Base-by-base conservation (phyloP, 2,329 filamentous ascomycete genomes). In the Stagonosporopsis rhizophila region DNA sequence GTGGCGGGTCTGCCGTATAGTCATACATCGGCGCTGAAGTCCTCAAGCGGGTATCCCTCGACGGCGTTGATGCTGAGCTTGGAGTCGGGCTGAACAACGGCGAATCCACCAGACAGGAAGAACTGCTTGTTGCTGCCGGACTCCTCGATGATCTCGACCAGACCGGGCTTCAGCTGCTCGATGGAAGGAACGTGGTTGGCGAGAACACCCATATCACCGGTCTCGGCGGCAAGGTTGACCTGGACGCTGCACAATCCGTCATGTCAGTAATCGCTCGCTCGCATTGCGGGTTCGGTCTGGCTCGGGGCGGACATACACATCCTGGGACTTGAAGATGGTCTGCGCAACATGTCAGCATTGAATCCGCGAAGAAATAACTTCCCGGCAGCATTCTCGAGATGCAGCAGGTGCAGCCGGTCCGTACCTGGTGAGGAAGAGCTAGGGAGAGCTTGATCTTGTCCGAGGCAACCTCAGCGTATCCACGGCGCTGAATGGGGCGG, bases 141-240 rank as follows among this genome's bases (percentile, higher is more conserved):
- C 86, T 99, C 95, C 85, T 98, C 94, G 69, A 98, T 87, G 76
- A 99, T 85, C 85, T 98, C 94, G 69, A 99, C 86, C 69, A 98
- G 82, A 75, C 95, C 95, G 60, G 95, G 93, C 87, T 96, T 96
- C 80, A 99, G 86, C 85, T 99, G 95, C 86, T 99, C 95, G 77
- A 99, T 98, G 61, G 93, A 92, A 66, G 95, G 93, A 74, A 99
- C 95, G 87, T 99, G 95, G 86, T 95, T 96, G 79, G 95, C 95
- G 77, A 99, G 90, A 73, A 99, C 89, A 90, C 95, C 95, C 95
- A 99, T 99, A 74, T 98, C 95, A 79, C 95, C 95, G 62, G 93
- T 96, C 80, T 96, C 95, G 76, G 95, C 95, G 78, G 95, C 90
- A 75, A 99, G 89, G 87, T 99, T 99, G 85, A 99, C 95, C 85